Conservation (phyloP, 2,329 filamentous ascomycete species). For the Didymella exigua region DNA sequence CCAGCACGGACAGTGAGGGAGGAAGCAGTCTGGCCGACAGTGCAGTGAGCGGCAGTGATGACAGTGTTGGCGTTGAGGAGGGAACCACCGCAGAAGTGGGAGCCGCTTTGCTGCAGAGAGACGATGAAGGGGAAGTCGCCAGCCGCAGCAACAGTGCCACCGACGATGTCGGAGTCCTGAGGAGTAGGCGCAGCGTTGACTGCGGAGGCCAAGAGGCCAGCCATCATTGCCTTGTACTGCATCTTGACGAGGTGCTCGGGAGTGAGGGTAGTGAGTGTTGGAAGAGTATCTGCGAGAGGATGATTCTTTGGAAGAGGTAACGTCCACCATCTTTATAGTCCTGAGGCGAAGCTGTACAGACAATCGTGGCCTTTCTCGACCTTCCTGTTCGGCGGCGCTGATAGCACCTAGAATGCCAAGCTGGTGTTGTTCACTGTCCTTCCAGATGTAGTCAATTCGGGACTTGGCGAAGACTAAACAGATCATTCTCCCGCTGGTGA, state of each 20-base stretch:
- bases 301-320: slow-evolving; percentile 16
- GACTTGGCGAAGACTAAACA: slow-evolving; percentile 8
- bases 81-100: slow-evolving; percentile 38
- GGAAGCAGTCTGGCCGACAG: slow-evolving; percentile 23
- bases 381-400: slow-evolving; percentile 16
- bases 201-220: slow-evolving; percentile 31
- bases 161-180: slow-evolving; percentile 34
- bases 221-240: slow-evolving; percentile 31
- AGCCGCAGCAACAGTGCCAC: slow-evolving; percentile 28
- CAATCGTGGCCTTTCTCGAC: slow-evolving; percentile 13
- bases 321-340: slow-evolving; percentile 25
- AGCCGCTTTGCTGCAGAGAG: slow-evolving; percentile 26
- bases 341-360: neutral
- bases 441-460: slow-evolving; percentile 16
- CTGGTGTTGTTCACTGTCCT: slow-evolving; percentile 23
- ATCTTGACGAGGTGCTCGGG: slow-evolving; percentile 22
- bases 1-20: slow-evolving; percentile 29
- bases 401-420: slow-evolving; percentile 24
- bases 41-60: slow-evolving; percentile 39
- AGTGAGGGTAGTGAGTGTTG: slow-evolving; percentile 16
- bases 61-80: slow-evolving; percentile 37
- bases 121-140: slow-evolving; percentile 41
- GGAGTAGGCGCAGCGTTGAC: slow-evolving; percentile 31
- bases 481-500: slow-evolving; percentile 5
- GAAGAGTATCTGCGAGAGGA: slow-evolving; percentile 25